Evolutionary conservation across 495 filamentous ascomycete genomes (phyloP), one percentile per base, ranked within the genome.

Genomic region (Neurospora tetraspora): DNA sequence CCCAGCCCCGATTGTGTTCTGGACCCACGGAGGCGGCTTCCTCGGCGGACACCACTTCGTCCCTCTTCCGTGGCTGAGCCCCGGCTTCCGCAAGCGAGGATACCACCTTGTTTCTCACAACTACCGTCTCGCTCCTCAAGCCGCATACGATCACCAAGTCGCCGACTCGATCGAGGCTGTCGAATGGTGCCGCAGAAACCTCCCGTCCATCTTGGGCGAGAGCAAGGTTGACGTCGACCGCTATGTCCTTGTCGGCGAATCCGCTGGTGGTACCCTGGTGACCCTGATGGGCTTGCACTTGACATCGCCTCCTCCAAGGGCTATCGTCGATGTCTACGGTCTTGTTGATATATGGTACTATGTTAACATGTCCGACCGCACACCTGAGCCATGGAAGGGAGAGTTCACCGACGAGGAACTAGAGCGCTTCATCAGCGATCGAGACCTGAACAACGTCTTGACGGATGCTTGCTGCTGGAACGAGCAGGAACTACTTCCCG

Each of bases 101-200:
- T 79, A 79, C 71, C 79, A 80, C 71, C 61, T 80, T 9, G 71
- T 79, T 39, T 77, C 78, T 7, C 78, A 77, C 78, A 80, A 75
- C 72, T 80, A 80, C 73, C 76, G 79, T 3, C 75, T 80, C 5
- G 76, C 72, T 2, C 79, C 79, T 20, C 79, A 80, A 59, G 78
- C 72, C 2, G 65, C 74, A 0, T 16, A 76, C 2, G 76, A 77
- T 31, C 74, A 78, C 9, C 77, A 79, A 65, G 71, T 80, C 2
- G 71, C 72, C 47, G 78, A 80, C 74, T 77, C 72, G 4, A 68
- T 80, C n/a, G 70, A 72, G 36, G 61, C 73, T 1, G 71, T 80
- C 6, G 69, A 69, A 3, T 79, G 79, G 76, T 74, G 72, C 34
- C 79, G 78, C 2, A 53, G 37, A 2, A 76, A 75, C 43, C 69